Conservation (phyloP, 1,284 basidiomycete genomes). For the Ganoderma sinense region DNA sequence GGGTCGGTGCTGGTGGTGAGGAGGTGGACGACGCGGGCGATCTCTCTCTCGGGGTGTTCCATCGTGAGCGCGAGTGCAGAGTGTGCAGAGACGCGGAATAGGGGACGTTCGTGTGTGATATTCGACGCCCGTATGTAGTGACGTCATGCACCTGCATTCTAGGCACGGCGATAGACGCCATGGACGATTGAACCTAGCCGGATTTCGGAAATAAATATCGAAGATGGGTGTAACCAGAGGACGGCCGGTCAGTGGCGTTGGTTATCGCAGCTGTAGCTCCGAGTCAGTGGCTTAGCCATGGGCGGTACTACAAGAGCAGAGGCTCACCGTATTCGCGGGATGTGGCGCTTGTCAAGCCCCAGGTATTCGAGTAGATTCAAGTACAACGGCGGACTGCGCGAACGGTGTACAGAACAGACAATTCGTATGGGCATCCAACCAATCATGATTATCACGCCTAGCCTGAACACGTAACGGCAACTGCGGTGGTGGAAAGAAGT, state of each 20-base stretch:
- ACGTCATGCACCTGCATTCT: not conserved
- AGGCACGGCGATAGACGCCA: not conserved
- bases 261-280: too few relatives aligned
- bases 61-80: conserved; percentile 40
- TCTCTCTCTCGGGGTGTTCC: conserved; percentile 62
- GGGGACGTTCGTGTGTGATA: not conserved
- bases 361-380: too few relatives aligned
- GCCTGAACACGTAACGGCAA: not conserved
- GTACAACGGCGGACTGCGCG: too few relatives aligned
- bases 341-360: not conserved
- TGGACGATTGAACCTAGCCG: not conserved
- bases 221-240: too few relatives aligned
- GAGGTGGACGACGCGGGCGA: conserved; percentile 49
- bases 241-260: too few relatives aligned
- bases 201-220: too few relatives aligned
- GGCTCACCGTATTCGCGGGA: too few relatives aligned
- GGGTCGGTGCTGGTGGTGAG: conserved; percentile 55
- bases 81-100: not conserved
- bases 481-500: not conserved
- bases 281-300: too few relatives aligned
- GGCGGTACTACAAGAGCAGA: too few relatives aligned
- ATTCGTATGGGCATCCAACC: not conserved
- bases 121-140: not conserved
- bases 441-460: not conserved
- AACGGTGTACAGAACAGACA: not conserved